Conservation (phyloP, 2,329 filamentous ascomycete species). For the Trichoderma hamatum region DNA sequence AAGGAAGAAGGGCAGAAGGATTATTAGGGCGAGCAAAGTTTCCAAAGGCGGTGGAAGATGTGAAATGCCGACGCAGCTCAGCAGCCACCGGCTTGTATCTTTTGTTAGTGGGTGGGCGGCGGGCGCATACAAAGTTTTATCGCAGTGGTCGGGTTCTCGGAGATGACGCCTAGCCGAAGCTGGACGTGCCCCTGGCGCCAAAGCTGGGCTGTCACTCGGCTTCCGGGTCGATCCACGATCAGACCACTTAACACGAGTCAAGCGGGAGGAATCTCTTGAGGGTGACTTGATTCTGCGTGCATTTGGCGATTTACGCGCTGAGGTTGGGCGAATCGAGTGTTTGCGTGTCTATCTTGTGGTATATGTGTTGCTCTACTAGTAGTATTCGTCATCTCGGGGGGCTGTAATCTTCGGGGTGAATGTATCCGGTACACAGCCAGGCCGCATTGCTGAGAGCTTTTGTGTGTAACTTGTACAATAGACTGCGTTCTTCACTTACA, state of each 20-base stretch:
- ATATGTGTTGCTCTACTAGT: neutral
- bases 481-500: constrained; percentile 6
- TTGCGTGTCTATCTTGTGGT: neutral
- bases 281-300: neutral
- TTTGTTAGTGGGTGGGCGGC: neutral
- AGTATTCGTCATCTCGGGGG: neutral
- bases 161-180: constrained; percentile 8
- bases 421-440: neutral
- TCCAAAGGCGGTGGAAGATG: constrained; percentile 12
- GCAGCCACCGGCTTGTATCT: neutral
- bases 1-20: neutral
- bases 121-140: constrained; percentile 9
- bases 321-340: neutral
- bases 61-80: neutral
- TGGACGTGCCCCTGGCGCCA: constrained; percentile 15
- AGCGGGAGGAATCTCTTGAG: neutral
- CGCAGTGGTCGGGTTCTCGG: constrained; percentile 15
- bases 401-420: neutral
- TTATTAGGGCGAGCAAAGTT: constrained; percentile 1
- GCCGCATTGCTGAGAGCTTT: rapidly evolving
- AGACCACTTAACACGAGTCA: constrained; percentile 21
- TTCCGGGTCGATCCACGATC: constrained; percentile 15
- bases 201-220: neutral
- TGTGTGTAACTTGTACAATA: neutral
- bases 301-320: neutral